Base-by-base conservation (phyloP, 306 rosid genomes). In the Cucurbita maxima region DNA sequence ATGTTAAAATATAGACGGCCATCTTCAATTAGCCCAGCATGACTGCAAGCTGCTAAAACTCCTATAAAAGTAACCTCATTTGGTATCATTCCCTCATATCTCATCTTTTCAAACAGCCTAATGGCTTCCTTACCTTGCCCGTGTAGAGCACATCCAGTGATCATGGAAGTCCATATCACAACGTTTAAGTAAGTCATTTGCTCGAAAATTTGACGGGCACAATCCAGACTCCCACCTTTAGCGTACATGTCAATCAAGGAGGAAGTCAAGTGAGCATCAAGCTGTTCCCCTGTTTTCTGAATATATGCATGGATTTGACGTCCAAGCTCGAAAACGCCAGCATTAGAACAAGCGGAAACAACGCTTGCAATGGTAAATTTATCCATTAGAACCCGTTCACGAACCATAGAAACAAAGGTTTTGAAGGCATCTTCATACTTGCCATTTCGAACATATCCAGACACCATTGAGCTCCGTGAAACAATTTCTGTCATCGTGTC, bases 21-120 rank as follows among this genome's bases (percentile, higher is more conserved):
- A 79, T 90, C 94, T 81, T 87, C 88, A 67, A 90, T 75, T 63
- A 90, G 77, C 78, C 98, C 97, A 3, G 87, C 85, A 56, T 93
- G 97, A 82, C 90, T 86, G 78, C 98, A 93, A n/a, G 94, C 97
- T 82, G 81, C 83, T 76, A 93, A 80, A 85, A 93, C 83, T 69
- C 83, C 92, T 61, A 89, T 63, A 75, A 90, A 90, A 70, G 96
- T 86, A 77, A 93, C 83, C 80, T 85, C 96, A 72, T 90, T 93
- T 14, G 97, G 98, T 78, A 51, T 71, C 15, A 87, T 76, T 70
- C 93, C 89, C 48, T 67, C 79, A 69, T 60, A 59, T 74, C 81
- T 66, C 96, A 93, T 88, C 78, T 81, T 83, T 71, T 87, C 85
- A 50, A 90, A 89, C 73, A 93, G 85, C 40, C 59, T 11, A 63